A percentile compares a stretch with the other conserved stretches of the same genome.
These are phyloP conservation scores for Verticillium nubilum DNA, from an alignment of 2,329 filamentous ascomycete species.

Conservation along the genomic window DNA sequence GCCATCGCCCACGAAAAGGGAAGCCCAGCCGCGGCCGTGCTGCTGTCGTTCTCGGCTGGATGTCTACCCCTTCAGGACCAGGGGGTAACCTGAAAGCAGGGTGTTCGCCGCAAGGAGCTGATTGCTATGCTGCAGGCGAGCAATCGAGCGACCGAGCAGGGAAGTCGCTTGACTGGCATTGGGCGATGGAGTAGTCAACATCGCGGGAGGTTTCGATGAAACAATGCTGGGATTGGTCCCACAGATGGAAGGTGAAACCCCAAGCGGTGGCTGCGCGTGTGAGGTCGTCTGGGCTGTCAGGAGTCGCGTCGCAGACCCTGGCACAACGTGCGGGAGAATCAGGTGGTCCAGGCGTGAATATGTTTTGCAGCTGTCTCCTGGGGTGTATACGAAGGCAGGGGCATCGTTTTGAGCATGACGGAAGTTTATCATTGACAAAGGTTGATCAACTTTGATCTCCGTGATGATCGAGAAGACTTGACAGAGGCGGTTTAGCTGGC, in stretches of 20 bases:
- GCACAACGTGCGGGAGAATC: background rate
- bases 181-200: background rate
- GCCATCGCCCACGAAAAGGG: background rate
- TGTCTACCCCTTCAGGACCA: background rate
- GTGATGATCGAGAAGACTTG: no score
- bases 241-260: background rate
- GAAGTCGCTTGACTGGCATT: background rate
- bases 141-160: background rate
- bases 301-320: background rate
- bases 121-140: background rate
- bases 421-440: background rate
- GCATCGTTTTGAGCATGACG: background rate
- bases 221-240: background rate
- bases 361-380: background rate
- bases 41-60: background rate
- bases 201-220: background rate
- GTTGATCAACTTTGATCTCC: no score
- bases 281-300: background rate
- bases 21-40: background rate
- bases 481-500: no score
- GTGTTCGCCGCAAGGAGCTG: background rate
- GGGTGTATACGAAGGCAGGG: background rate
- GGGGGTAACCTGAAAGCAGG: background rate
- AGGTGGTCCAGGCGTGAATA: background rate
- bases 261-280: background rate